Percentiles rank a stretch among this genome's conserved stretches.
Evolutionary conservation across 345 rosid species (phyloP).

Genomic region (Arabidopsis arenosa): DNA sequence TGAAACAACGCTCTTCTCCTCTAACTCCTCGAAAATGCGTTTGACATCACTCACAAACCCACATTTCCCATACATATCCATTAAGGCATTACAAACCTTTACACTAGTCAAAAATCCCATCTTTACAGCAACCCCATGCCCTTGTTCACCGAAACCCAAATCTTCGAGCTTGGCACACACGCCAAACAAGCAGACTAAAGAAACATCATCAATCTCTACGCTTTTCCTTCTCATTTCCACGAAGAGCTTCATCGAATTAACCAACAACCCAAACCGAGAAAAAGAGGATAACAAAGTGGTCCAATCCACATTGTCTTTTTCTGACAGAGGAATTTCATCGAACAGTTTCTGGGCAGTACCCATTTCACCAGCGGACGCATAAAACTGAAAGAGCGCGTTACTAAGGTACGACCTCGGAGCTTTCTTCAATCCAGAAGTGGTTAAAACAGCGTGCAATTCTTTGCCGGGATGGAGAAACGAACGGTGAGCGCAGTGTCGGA

Average conservation of each 20-base stretch:
- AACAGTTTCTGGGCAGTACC: conserved; percentile 63
- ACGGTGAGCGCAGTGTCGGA: conserved; percentile 57
- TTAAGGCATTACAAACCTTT: conserved; percentile 63
- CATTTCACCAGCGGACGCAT: conserved; percentile 52
- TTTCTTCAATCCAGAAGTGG: conserved; percentile 53
- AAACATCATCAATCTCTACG: conserved; percentile 62
- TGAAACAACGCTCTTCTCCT: conserved; percentile 63
- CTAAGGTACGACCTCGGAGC: conserved; percentile 54
- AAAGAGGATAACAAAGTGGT: conserved; percentile 66
- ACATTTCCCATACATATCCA: conserved; percentile 78
- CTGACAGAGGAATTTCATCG: conserved; percentile 64
- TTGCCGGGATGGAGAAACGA: conserved; percentile 56
- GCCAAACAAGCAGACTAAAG: conserved; percentile 58
- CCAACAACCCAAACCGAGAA: conserved; percentile 42
- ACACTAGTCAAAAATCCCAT: conserved; percentile 51
- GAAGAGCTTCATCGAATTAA: conserved; percentile 50
- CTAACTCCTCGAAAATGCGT: conserved; percentile 55
- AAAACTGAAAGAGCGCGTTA: conserved; percentile 65
- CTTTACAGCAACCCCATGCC: conserved; percentile 65
- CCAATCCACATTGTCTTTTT: conserved; percentile 75
- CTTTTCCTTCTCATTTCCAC: conserved; percentile 52
- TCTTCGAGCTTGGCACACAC: conserved; percentile 60
- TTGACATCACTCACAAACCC: conserved; percentile 57
- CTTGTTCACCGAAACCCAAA: conserved; percentile 58
- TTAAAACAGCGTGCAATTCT: conserved; percentile 63